Evolutionary conservation across 805 yeast genomes (phyloP), one percentile per base, ranked within the genome.

Genomic region (Lachancea kluyveri): DNA sequence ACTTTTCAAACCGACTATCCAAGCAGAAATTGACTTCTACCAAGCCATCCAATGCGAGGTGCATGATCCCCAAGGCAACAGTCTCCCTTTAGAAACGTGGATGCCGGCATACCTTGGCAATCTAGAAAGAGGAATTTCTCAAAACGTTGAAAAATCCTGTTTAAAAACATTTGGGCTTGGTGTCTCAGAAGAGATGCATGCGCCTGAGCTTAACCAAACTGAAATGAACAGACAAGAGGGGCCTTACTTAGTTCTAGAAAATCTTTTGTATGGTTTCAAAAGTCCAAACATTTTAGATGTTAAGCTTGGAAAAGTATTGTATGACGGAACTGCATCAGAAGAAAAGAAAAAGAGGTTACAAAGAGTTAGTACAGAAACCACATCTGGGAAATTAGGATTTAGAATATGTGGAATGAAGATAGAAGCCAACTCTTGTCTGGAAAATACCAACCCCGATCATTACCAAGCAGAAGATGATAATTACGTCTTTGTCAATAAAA

Each of bases 371-470:
- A 50, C 59, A 2, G 36, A 61, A 0, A 90, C 97, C 1, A 90
- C 97, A 0, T 79, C 92, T 26, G 95, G 96, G 0, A 62, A 78
- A 3, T 62, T 84, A 8, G 70, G 76, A 11, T 77, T 80, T 42
- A 64, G 98, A 38, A 74, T 90, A 3, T 88, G 97, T 46, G 98
- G 98, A 0, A 83, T 90, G 90, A 78, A 77, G 39, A 56, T 79
- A 4, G 66, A 54, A 41, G 37, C 45, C 17, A 45, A 45, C 20
- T 28, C 34, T n/a, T 34, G 49, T n/a, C 47, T 57, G 5, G 50
- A 42, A 6, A 13, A 23, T 11, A 24, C 39, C 2, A n/a, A n/a
- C n/a, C n/a, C n/a, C n/a, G 17, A 34, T 3, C 43, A 39, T 29
- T 37, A 29, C 22, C 43, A 45, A 8, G 26, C 26, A 24, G 52